A percentile compares a stretch with the other conserved stretches of the same genome.
These are phyloP conservation scores for Amylostereum areolatum DNA, from an alignment of 1,284 basidiomycete species.

Conservation along the genomic window DNA sequence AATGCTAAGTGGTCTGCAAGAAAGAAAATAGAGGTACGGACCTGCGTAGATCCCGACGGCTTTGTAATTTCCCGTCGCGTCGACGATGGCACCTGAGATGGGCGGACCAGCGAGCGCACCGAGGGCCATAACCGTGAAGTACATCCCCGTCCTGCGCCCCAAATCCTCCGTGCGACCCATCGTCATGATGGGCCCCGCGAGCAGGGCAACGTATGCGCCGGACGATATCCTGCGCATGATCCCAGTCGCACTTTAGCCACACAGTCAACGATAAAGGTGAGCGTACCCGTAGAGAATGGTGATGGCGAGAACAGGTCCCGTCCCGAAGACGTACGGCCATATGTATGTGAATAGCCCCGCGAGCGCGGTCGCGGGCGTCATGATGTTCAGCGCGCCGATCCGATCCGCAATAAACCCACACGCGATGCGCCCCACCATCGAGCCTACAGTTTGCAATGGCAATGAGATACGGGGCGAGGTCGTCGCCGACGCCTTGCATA, in stretches of 20 bases:
- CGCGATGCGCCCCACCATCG: conserved; percentile 34
- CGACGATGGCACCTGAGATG: conserved; percentile 52
- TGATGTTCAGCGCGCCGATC: conserved; percentile 44
- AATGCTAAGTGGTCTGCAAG: no score
- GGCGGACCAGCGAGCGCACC: conserved; percentile 50
- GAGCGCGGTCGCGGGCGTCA: conserved; percentile 44
- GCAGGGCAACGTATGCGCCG: conserved; percentile 51
- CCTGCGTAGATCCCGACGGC: conserved; percentile 61
- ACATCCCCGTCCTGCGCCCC: conserved; percentile 54
- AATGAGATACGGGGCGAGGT: conserved; percentile 39
- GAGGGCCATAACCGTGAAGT: conserved; percentile 42
- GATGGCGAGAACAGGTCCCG: conserved; percentile 36
- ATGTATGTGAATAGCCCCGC: conserved; percentile 48
- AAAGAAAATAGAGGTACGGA: no score
- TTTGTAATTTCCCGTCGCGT: conserved; percentile 36
- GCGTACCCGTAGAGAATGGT: conserved; percentile 51
- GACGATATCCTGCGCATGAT: no score
- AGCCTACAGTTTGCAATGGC: conserved; percentile 40
- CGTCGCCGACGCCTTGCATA: conserved; percentile 27
- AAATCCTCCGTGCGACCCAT: conserved; percentile 57
- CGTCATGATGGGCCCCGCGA: conserved; percentile 49
- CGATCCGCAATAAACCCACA: conserved; percentile 35
- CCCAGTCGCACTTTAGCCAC: no score
- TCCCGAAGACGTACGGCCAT: conserved; percentile 48
- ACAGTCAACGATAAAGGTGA: no score